Evolutionary conservation across 2,329 filamentous ascomycete species (phyloP).

Genomic region (Dryadomyces quercivorus): DNA sequence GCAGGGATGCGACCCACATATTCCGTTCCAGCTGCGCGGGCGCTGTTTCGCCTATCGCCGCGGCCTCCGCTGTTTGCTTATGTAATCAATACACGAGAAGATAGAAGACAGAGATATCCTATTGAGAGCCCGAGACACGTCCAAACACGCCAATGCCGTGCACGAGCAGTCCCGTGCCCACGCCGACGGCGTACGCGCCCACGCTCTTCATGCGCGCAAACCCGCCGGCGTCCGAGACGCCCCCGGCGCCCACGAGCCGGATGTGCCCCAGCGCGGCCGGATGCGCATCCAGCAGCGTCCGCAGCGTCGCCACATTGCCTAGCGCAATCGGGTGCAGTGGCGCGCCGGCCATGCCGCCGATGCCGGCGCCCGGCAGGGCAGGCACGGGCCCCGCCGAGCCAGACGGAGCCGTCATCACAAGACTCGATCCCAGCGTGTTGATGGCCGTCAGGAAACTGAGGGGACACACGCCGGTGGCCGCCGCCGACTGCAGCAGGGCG

Average conservation of each 20-base stretch:
- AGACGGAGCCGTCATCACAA: slow-evolving; percentile 34
- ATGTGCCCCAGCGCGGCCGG: slow-evolving; percentile 36
- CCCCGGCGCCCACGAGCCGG: slow-evolving; percentile 58
- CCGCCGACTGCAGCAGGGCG: slow-evolving; percentile 29
- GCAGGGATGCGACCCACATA: not conserved
- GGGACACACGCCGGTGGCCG: slow-evolving; percentile 19
- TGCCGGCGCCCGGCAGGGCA: slow-evolving; percentile 39
- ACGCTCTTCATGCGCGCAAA: slow-evolving; percentile 53
- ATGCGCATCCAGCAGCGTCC: slow-evolving; percentile 41
- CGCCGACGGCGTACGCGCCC: slow-evolving; percentile 53
- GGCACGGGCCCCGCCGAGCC: slow-evolving; percentile 21
- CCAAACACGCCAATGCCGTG: slow-evolving; percentile 51
- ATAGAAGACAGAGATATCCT: too few relatives aligned
- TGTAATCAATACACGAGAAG: not conserved
- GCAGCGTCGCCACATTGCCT: slow-evolving; percentile 62
- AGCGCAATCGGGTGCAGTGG: slow-evolving; percentile 61
- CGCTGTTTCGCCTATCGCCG: not conserved
- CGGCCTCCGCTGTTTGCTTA: not conserved
- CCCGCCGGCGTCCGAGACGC: slow-evolving; percentile 51
- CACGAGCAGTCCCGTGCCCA: slow-evolving; percentile 57
- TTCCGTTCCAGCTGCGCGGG: not conserved
- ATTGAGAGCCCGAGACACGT: too few relatives aligned
- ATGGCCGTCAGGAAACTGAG: slow-evolving; percentile 61
- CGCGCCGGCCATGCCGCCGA: slow-evolving; percentile 62
- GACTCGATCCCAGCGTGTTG: slow-evolving; percentile 58